Base-by-base conservation (phyloP, 495 filamentous ascomycete genomes). In the Talaromyces ruber region DNA sequence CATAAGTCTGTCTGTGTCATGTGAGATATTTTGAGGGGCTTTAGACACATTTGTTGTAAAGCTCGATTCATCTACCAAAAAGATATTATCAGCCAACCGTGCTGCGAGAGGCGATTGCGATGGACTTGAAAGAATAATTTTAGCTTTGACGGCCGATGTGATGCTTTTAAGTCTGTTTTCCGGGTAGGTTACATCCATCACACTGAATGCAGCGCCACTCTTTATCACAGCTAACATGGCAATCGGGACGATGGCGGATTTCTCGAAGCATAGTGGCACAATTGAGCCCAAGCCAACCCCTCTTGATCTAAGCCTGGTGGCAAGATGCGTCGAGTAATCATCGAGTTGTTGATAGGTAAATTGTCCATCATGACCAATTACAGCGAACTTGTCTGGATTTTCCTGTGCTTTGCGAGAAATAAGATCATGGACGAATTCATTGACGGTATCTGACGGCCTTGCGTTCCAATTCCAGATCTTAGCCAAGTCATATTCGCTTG, bases 201-300 rank as follows among this genome's bases (percentile, higher is more conserved):
- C 68, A 8, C 79, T 69, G 65, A 75, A 78, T 0, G 73, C 76
- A 12, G 70, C 77, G 0, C 81, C 81, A n/a, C 79, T 74, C 58
- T 80, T 79, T 21, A 81, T 51, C 6, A 82, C 71, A 0, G 69
- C 77, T 6, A 80, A 64, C 37, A 76, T 66, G 6, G 75, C 64
- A n/a, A 82, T 65, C 0, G 72, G 45, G 1, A 70, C 67, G 70
- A 71, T 77, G 1, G 64, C 64, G 0, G 75, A 75, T 62, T 76
- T 78, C 18, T 80, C 73, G n/a, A 80, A 75, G 59, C 70, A 79
- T 3, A 82, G 58, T 1, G 77, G 77, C 7, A 83, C 75, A 2
- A 77, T 16, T 2, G 50, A 26, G 6, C 69, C 1, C 53, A 62
- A 22, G 4, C 47, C 56, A n/a, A 80, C 64, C 11, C 78, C 76